These are phyloP conservation scores for Penicillium paxilli DNA, from an alignment of 495 filamentous ascomycete genomes.

Conservation along the genomic window DNA sequence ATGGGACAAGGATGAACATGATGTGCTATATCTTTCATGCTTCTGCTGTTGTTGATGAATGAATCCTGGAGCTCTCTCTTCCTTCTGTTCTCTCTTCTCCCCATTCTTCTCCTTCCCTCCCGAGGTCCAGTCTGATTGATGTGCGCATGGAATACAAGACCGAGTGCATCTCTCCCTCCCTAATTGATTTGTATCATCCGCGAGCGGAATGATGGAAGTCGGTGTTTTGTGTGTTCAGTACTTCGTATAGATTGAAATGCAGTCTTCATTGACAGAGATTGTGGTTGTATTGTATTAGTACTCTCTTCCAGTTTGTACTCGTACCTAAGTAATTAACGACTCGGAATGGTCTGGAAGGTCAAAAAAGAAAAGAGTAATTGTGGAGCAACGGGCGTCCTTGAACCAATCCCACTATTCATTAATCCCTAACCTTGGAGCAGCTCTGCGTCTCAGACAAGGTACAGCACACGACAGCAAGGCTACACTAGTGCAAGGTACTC, in stretches of 20 bases:
- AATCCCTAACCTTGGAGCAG: background rate
- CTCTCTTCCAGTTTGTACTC: background rate
- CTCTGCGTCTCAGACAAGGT: no score
- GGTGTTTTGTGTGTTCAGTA: background rate
- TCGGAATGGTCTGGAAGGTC: no score
- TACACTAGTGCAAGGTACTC: no score
- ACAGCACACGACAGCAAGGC: no score
- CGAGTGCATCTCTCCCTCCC: background rate
- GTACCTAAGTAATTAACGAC: no score
- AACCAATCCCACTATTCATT: background rate
- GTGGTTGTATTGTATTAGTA: no score
- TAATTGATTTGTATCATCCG: background rate
- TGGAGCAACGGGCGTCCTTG: background rate
- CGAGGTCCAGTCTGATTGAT: conserved; percentile 4
- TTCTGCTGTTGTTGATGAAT: conserved; percentile 6
- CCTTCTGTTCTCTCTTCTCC: conserved; percentile 1
- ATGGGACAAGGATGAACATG: conserved; percentile 16
- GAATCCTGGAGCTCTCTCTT: background rate
- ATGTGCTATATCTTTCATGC: conserved; percentile 8
- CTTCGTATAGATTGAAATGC: conserved; percentile 26
- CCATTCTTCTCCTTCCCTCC: conserved; percentile 3
- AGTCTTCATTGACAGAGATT: conserved; percentile 27
- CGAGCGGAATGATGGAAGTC: background rate
- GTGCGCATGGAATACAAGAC: conserved; percentile 5
- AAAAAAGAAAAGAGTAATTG: no score